Conservation (phyloP, 2,329 filamentous ascomycete species). For the Aspergillus ustus region DNA sequence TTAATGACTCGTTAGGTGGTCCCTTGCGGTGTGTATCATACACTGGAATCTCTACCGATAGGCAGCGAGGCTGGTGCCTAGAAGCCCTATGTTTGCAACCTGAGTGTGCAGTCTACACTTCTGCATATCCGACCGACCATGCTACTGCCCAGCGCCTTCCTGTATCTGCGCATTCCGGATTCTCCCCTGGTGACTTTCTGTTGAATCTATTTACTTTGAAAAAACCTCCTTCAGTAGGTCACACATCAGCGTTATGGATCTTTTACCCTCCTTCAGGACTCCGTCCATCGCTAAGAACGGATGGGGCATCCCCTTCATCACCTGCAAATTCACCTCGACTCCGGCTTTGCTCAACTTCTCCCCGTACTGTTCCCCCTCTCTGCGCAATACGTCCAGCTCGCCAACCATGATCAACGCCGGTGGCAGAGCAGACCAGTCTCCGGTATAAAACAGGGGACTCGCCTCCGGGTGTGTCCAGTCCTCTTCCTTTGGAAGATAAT, state of each 20-base stretch:
- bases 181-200: background rate
- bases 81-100: background rate
- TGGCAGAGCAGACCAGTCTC: slow-evolving; percentile 57
- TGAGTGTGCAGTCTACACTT: background rate
- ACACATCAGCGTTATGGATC: slow-evolving; percentile 55
- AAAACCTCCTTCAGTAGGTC: slow-evolving; percentile 41
- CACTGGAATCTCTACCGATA: background rate
- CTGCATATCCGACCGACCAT: background rate
- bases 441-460: slow-evolving; percentile 57
- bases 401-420: slow-evolving; percentile 59
- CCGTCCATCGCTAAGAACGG: slow-evolving; percentile 64
- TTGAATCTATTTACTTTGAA: slow-evolving; percentile 2
- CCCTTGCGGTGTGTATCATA: background rate
- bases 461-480: slow-evolving; percentile 58
- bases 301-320: slow-evolving; percentile 62
- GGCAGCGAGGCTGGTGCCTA: background rate
- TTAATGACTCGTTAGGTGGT: background rate
- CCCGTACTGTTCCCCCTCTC: slow-evolving; percentile 59
- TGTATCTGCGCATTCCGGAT: background rate
- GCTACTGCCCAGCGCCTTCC: background rate
- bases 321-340: slow-evolving; percentile 53
- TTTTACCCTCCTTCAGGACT: slow-evolving; percentile 56
- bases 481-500: slow-evolving; percentile 57
- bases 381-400: slow-evolving; percentile 61
- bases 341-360: slow-evolving; percentile 53